phyloP scores from a whole-genome alignment of 805 yeast genomes.

The Tetrapisispora iriomotensis region DNA sequence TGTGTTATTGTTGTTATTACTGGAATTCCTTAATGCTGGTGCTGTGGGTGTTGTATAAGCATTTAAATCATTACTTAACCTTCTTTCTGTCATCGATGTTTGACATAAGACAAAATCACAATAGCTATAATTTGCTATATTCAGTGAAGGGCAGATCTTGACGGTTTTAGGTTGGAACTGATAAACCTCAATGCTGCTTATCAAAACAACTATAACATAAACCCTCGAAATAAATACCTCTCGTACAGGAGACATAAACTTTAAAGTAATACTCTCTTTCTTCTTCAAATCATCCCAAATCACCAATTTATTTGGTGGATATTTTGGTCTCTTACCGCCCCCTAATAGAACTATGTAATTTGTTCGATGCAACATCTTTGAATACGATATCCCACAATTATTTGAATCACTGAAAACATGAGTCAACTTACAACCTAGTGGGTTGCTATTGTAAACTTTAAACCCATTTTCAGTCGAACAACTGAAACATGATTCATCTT shows the following conservation, averaged over 20 bases:
- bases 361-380: conserved; percentile 80
- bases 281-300: conserved; percentile 89
- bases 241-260: conserved; percentile 66
- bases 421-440: conserved; percentile 37
- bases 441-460: conserved; percentile 77
- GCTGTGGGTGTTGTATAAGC: too few species aligned
- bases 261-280: conserved; percentile 60
- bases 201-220: conserved; percentile 62
- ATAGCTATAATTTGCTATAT: conserved; percentile 13
- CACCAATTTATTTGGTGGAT: conserved; percentile 67
- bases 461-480: conserved; percentile 75
- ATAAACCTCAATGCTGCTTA: conserved; percentile 59
- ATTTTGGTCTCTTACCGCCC: conserved; percentile 74
- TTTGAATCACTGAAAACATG: conserved; percentile 45
- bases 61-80: neutral
- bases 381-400: conserved; percentile 56
- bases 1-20: neutral
- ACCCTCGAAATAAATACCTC: conserved; percentile 68
- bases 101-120: conserved; percentile 21
- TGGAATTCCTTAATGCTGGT: too few species aligned
- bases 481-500: conserved; percentile 85
- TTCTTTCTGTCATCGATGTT: conserved; percentile 1
- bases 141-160: conserved; percentile 31
- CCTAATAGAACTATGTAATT: conserved; percentile 86
- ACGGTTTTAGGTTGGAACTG: conserved; percentile 76